Evolutionary conservation across 371 early-diverging fungal species (phyloP).

Genomic region (Dipsacomyces acuminosporus): DNA sequence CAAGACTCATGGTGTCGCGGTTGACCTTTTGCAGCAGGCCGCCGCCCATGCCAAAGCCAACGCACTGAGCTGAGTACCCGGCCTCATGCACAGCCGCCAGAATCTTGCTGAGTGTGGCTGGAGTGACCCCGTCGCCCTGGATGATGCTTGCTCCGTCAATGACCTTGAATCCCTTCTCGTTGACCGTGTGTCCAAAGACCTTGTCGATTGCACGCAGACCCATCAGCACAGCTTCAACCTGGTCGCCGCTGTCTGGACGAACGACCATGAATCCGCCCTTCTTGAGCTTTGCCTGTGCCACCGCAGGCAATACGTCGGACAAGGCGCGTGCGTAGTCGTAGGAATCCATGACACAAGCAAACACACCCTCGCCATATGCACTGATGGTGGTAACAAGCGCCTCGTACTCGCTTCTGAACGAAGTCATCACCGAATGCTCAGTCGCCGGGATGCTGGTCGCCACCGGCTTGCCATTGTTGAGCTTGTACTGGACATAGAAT

Average conservation of each 20-base stretch:
- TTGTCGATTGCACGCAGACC: slow-evolving; percentile 65
- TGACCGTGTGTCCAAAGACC: slow-evolving; percentile 61
- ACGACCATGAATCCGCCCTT: slow-evolving; percentile 73
- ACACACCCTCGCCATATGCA: slow-evolving; percentile 63
- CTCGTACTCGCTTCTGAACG: slow-evolving; percentile 59
- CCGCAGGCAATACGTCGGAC: slow-evolving; percentile 60
- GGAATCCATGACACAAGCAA: slow-evolving; percentile 78
- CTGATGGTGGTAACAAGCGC: slow-evolving; percentile 61
- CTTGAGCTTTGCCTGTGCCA: slow-evolving; percentile 52
- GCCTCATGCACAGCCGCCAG: slow-evolving; percentile 52
- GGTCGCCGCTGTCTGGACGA: slow-evolving; percentile 81
- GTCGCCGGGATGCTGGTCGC: slow-evolving; percentile 78
- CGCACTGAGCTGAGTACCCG: slow-evolving; percentile 63
- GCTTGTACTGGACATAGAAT: slow-evolving; percentile 65
- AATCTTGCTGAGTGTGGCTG: slow-evolving; percentile 50
- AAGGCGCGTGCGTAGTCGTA: slow-evolving; percentile 69
- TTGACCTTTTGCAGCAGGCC: slow-evolving; percentile 73
- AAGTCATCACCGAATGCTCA: slow-evolving; percentile 85
- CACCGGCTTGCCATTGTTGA: slow-evolving; percentile 67
- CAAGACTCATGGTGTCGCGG: slow-evolving; percentile 80
- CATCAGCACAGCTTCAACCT: slow-evolving; percentile 63
- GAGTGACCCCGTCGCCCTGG: slow-evolving; percentile 78
- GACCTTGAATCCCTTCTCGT: slow-evolving; percentile 70
- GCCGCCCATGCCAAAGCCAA: slow-evolving; percentile 84
- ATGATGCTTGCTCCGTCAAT: slow-evolving; percentile 60